Percentiles rank a stretch among this genome's conserved stretches.
phyloP scores from a whole-genome alignment of 176 grass and related monocot species.

The Pharus latifolius region DNA sequence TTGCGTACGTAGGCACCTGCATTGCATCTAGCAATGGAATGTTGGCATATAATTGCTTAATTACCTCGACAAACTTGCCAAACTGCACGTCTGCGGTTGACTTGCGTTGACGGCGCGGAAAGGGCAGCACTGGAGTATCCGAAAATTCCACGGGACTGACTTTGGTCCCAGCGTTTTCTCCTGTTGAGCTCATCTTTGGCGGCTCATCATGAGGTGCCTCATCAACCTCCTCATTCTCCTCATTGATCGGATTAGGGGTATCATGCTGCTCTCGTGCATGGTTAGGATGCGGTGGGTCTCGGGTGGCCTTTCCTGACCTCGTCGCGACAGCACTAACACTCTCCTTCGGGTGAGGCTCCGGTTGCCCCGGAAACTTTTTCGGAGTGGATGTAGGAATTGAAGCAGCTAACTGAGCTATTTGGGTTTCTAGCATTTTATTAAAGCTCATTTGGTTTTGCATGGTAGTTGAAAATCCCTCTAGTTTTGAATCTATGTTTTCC shows the following conservation, averaged over 20 bases:
- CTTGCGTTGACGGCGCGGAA: background rate
- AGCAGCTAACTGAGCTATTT: background rate
- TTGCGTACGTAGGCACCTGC: background rate
- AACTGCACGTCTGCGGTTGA: background rate
- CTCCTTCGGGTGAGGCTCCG: background rate
- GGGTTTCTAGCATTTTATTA: no score
- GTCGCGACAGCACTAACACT: background rate
- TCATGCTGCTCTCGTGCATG: background rate
- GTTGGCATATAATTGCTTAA: background rate
- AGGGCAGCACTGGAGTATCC: background rate
- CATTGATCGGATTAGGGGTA: rapidly evolving
- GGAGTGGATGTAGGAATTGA: background rate
- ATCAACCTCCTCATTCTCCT: no score
- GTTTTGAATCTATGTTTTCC: background rate
- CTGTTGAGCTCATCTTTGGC: background rate
- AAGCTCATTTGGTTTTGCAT: background rate
- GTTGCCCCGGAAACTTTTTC: background rate
- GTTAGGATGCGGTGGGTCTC: background rate
- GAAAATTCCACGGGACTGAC: background rate
- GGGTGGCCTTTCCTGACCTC: background rate
- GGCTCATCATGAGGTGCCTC: background rate
- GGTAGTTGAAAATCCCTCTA: background rate
- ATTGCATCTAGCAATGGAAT: background rate
- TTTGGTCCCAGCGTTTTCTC: background rate
- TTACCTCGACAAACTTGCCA: background rate